Evolutionary conservation across 768 basidiomycete genomes (phyloP).

Genomic region (Mrakia blollopis): DNA sequence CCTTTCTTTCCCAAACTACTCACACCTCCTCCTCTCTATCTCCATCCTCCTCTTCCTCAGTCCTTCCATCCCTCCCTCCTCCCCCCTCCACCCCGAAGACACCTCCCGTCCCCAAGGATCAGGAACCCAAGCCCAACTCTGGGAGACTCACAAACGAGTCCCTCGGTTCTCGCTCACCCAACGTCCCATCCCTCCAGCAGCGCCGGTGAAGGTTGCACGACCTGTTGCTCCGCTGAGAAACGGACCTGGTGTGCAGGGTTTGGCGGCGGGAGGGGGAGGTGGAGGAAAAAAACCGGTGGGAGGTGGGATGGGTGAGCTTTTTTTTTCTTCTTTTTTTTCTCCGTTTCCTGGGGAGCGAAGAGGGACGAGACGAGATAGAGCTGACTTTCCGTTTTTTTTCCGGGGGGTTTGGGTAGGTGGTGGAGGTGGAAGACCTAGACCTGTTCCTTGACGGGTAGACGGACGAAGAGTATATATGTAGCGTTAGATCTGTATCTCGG

Average conservation of each 20-base stretch:
- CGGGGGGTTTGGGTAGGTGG: no score
- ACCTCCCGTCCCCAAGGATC: background rate
- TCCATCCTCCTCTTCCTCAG: background rate
- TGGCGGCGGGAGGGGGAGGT: background rate
- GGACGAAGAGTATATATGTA: no score
- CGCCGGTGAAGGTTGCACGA: background rate
- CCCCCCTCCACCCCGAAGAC: background rate
- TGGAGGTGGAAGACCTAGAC: no score
- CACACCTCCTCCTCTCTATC: background rate
- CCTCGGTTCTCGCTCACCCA: background rate
- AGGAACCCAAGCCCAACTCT: background rate
- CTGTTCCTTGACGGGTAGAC: no score
- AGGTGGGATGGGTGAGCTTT: background rate
- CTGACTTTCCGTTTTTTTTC: no score
- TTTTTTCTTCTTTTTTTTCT: no score
- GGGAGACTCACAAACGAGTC: background rate
- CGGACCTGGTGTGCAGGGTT: background rate
- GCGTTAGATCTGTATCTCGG: no score
- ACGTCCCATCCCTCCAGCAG: no score
- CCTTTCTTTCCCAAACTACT: background rate
- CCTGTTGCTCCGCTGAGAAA: background rate
- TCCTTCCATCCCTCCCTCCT: background rate
- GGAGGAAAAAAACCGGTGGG: background rate
- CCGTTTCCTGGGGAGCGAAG: background rate
- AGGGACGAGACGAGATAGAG: background rate